phyloP scores from a whole-genome alignment of 495 filamentous ascomycete species.

The Xanthoparmelia taractica region DNA sequence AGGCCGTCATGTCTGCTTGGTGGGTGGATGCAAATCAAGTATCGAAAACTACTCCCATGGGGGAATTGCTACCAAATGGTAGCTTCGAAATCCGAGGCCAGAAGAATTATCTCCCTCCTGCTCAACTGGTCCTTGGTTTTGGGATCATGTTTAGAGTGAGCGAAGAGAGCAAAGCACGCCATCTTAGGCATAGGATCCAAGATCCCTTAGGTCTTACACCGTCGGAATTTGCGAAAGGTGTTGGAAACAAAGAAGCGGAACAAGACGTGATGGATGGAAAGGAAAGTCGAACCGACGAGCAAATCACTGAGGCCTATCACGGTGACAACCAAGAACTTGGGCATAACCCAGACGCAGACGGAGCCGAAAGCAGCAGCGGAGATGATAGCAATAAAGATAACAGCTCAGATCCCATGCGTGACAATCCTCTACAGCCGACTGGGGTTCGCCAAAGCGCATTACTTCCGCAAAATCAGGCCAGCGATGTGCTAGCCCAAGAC shows the following conservation, averaged over 20 bases:
- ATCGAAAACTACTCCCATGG: conserved; percentile 66
- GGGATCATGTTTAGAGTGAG: conserved; percentile 82
- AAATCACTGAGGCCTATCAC: conserved; percentile 21
- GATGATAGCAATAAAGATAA: conserved; percentile 11
- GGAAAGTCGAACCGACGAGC: conserved; percentile 28
- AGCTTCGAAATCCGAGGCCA: conserved; percentile 72
- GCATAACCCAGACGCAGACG: conserved; percentile 29
- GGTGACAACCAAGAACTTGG: conserved; percentile 27
- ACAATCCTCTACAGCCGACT: conserved; percentile 15
- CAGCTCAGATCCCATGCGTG: conserved; percentile 13
- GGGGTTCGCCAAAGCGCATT: not conserved
- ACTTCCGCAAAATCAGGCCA: not conserved
- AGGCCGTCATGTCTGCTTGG: conserved; percentile 89
- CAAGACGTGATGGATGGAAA: conserved; percentile 29
- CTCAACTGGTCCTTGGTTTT: conserved; percentile 80
- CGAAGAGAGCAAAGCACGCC: conserved; percentile 74
- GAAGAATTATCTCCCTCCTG: conserved; percentile 85
- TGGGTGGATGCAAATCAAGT: conserved; percentile 88
- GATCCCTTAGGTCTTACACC: conserved; percentile 30
- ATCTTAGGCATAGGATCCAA: conserved; percentile 64
- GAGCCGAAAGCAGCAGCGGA: conserved; percentile 29
- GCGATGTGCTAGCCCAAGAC: not conserved
- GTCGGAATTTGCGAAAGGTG: conserved; percentile 28
- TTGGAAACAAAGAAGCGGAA: conserved; percentile 28
- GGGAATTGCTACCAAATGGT: conserved; percentile 72